Conservation (phyloP, 352 stramenopile species). For the Stramenopiles sp. region DNA sequence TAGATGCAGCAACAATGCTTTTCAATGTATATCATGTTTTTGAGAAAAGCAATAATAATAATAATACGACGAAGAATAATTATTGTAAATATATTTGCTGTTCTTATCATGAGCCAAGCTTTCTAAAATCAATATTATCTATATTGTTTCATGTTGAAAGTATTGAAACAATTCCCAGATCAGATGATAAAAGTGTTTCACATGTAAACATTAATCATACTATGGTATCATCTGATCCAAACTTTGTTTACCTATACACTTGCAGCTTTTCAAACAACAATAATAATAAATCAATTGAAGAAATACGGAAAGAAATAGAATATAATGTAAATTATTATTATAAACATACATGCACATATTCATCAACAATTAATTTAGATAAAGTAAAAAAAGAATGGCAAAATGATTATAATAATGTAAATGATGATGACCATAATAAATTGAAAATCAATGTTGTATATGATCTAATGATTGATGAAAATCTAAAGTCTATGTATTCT, state of each 20-base stretch:
- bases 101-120: neutral
- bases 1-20: neutral
- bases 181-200: neutral
- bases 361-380: neutral
- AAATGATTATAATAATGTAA: neutral
- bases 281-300: neutral
- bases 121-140: neutral
- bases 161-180: no score
- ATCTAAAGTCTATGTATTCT: neutral
- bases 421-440: neutral
- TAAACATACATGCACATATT: neutral
- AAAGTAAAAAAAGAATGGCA: neutral
- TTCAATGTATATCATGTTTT: neutral
- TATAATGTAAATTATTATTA: neutral
- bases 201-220: neutral
- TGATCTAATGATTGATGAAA: neutral
- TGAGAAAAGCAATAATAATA: no score
- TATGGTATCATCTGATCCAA: neutral
- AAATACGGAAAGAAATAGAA: neutral
- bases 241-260: neutral
- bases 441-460: neutral
- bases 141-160: neutral
- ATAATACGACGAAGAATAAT: neutral
- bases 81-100: neutral
- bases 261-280: neutral